Evolutionary conservation across 2,329 filamentous ascomycete genomes (phyloP).

Genomic region (Verticillium nonalfalfae): DNA sequence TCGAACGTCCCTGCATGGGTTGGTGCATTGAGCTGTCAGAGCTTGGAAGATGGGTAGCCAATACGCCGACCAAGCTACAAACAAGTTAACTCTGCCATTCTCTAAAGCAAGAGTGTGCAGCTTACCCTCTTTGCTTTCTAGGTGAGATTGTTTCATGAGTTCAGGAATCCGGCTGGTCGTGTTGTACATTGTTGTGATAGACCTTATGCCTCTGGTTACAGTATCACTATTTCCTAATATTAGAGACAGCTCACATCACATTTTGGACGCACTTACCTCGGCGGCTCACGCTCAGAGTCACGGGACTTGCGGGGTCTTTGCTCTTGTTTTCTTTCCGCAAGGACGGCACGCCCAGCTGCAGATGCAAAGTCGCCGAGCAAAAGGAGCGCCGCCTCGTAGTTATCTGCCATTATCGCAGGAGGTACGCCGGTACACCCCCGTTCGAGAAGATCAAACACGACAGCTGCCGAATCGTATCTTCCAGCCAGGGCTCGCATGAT

Average conservation of each 20-base stretch:
- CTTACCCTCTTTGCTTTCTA: constrained; percentile 75
- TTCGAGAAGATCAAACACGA: constrained; percentile 84
- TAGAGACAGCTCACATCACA: constrained; percentile 31
- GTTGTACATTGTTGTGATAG: constrained; percentile 74
- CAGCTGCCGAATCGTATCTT: constrained; percentile 62
- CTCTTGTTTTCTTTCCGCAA: constrained; percentile 64
- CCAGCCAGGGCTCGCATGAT: constrained; percentile 71
- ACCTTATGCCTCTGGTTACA: constrained; percentile 71
- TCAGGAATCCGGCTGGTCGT: constrained; percentile 77
- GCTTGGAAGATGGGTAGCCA: constrained; percentile 94
- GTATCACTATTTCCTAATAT: constrained; percentile 49
- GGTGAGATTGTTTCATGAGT: constrained; percentile 87
- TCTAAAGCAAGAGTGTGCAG: background rate
- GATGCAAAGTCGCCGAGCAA: constrained; percentile 87
- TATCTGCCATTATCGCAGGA: constrained; percentile 85
- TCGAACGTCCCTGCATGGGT: constrained; percentile 87
- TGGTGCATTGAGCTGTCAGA: constrained; percentile 83
- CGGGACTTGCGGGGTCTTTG: constrained; percentile 25
- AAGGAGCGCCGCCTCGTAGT: constrained; percentile 82
- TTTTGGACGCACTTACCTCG: constrained; percentile 38
- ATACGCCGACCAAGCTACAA: constrained; percentile 89
- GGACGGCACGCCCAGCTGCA: constrained; percentile 66
- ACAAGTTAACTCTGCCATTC: constrained; percentile 15
- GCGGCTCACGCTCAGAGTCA: constrained; percentile 44
- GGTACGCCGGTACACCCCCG: constrained; percentile 67